Evolutionary conservation across 2,329 filamentous ascomycete genomes (phyloP), one percentile per base, ranked within the genome.

Genomic region (Fusarium phyllophilum): DNA sequence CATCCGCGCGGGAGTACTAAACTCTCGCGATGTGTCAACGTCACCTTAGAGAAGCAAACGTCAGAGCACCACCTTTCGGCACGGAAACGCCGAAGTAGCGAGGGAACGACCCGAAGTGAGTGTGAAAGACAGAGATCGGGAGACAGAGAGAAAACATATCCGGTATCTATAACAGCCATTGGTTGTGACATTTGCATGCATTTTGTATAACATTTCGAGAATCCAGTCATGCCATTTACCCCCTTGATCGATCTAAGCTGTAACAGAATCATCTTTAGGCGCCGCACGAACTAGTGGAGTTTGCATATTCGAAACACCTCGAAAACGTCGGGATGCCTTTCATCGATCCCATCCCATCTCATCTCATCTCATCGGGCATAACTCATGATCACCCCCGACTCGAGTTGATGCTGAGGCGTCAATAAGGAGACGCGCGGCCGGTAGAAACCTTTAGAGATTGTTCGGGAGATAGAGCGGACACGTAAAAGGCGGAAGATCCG

Each of bases 11-110:
- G 52, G 55, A 59, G 13, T 29, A 72, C 55, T 51, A 70, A 46
- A 59, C 52, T 73, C 57, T 57, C 24, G 56, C 52, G 60, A 78
- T 68, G 70, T 52, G 73, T 56, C 68, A 72, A 78, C 74, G 59
- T 54, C 66, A 62, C 48, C 46, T 41, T 54, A 29, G 24, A 41
- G 45, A 57, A 56, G 39, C 45, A 39, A 66, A 66, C 67, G 76
- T 78, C 73, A 77, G 63, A 64, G 62, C 42, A 72, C 61, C 55
- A 62, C 62, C 60, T 65, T 68, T 44, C 71, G 71, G 71, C 71
- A 68, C 73, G 61, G 51, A 15, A 38, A 64, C 66, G 55, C 73
- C 73, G 73, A 74, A 63, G 38, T 29, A 41, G 39, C 18, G 49
- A 59, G 52, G 52, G 70, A 59, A 70, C 24, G 39, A 55, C 34